Conservation (phyloP, 164 flowering plant species). For the Piper longum region DNA sequence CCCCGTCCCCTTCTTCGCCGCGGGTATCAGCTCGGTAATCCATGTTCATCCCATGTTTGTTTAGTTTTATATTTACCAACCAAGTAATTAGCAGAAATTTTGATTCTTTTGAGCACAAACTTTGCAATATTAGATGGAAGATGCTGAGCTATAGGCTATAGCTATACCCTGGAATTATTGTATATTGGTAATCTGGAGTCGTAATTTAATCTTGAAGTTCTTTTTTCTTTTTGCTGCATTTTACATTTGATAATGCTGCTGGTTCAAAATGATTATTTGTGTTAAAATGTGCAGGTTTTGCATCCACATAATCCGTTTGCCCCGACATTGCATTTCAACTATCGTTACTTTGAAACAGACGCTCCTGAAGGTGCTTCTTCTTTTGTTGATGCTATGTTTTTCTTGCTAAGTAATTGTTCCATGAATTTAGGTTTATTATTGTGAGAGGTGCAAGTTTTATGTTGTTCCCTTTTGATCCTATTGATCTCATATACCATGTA, state of each 20-base stretch:
- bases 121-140: no score
- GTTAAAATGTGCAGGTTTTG: slow-evolving; percentile 44
- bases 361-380: slow-evolving; percentile 60
- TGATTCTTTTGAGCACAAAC: no score
- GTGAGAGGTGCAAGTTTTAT: not conserved
- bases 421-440: no score
- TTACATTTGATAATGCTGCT: not conserved
- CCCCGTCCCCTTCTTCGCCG: slow-evolving; percentile 85
- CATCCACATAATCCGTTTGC: slow-evolving; percentile 98
- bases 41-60: not conserved
- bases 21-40: slow-evolving; percentile 87
- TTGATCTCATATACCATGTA: not conserved
- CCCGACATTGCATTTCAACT: slow-evolving; percentile 90
- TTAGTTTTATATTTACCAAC: not conserved
- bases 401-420: not conserved
- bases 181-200: no score
- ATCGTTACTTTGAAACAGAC: slow-evolving; percentile 96
- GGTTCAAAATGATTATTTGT: not conserved
- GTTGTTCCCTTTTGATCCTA: not conserved
- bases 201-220: no score
- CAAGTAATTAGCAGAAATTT: not conserved
- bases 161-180: no score
- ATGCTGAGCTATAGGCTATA: no score
- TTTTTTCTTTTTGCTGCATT: not conserved
- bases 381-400: not conserved